Evolutionary conservation across 2,329 filamentous ascomycete species (phyloP), one percentile per base, ranked within the genome.

Genomic region (Neonectria coccinea): DNA sequence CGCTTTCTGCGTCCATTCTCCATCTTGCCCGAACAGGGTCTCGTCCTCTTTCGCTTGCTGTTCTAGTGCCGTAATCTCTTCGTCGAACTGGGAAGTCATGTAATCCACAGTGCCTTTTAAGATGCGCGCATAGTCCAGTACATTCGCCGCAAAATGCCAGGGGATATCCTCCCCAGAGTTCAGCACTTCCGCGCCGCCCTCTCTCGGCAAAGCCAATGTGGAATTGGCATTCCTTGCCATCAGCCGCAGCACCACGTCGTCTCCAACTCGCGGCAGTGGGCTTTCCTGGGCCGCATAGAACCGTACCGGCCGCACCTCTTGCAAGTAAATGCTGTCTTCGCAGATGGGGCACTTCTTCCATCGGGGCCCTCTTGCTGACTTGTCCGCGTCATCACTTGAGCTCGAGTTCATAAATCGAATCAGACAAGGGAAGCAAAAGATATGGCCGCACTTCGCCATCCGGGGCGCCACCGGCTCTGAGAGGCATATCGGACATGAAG

Each of bases 321-420:
- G 91, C n/a, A 94, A 86, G 76, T 96, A 97, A n/a, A 99, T 88
- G 52, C 88, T 90, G 77, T 99, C 96, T 82, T 93, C 96, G 78
- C 96, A 99, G 36, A 99, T 94, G 0, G 96, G 95, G 72, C 96
- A 99, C 77, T 97, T 97, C 82, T 97, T 97, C 88, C 93, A 97
- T 59, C 91, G 86, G 31, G 91, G 84, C 72, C 88, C 90, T 80
- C 91, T 94, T 67, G 91, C 89, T 10, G 87, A 82, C 62, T 85
- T 86, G 9, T 81, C 80, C 36, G 92, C 91, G n/a, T 92, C 90
- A 61, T 92, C 91, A 25, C 86, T 88, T 3, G 90, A 88, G 12
- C 87, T 88, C 8, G 94, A 92, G 73, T 97, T 92, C 93, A 99
- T 97, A 77, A 97, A 99, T 54, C 96, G 91, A 67, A 98, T 93